Evolutionary conservation across 129 eudicot species (phyloP).

Genomic region (Gnaphalium uliginosum): DNA sequence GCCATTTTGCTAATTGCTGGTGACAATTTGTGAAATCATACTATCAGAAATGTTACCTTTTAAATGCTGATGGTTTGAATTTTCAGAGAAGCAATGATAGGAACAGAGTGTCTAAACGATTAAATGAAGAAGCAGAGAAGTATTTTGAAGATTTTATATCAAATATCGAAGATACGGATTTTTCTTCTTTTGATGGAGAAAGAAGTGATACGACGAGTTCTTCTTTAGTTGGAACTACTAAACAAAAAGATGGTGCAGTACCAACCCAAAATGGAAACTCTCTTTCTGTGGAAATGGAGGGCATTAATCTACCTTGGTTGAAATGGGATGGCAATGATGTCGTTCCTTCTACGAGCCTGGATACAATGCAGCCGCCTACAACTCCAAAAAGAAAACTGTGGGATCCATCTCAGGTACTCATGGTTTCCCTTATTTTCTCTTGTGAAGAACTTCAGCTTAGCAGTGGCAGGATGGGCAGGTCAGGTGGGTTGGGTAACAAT

Average conservation of each 20-base stretch:
- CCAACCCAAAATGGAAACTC: conserved; percentile 39
- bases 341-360: conserved; percentile 36
- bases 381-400: conserved; percentile 61
- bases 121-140: conserved; percentile 82
- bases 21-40: neutral
- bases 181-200: conserved; percentile 97
- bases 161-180: conserved; percentile 88
- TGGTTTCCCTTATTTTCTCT: neutral
- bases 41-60: neutral
- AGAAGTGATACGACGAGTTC: conserved; percentile 91
- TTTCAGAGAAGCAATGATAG: conserved; percentile 80
- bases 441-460: too few relatives aligned
- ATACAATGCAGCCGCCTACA: conserved; percentile 39
- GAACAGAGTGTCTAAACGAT: conserved; percentile 51
- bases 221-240: conserved; percentile 50
- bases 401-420: conserved; percentile 68
- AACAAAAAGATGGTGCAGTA: conserved; percentile 36
- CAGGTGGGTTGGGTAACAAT: too few relatives aligned
- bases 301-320: conserved; percentile 88
- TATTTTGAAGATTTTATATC: conserved; percentile 79
- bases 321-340: conserved; percentile 76
- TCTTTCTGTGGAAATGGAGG: conserved; percentile 71
- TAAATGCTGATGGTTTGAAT: conserved; percentile 16
- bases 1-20: neutral
- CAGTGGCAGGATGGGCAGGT: neutral